Conservation (phyloP, 768 basidiomycete species). For the Macrocybe gigantea region DNA sequence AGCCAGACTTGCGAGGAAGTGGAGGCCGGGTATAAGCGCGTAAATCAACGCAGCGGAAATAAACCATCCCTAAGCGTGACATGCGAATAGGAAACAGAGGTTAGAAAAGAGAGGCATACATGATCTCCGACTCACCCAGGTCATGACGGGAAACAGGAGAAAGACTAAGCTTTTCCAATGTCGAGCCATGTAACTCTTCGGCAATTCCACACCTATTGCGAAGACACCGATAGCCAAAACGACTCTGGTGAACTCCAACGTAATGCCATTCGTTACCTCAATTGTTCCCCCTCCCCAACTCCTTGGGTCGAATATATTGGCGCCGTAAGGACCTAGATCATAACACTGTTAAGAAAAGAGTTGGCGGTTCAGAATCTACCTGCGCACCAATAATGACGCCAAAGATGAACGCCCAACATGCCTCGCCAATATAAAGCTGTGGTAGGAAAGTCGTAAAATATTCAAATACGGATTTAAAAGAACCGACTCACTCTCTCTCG, state of each 20-base stretch:
- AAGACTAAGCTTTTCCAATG: slow-evolving; percentile 91
- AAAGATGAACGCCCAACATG: slow-evolving; percentile 91
- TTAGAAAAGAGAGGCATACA: neutral
- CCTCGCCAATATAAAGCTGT: slow-evolving; percentile 91
- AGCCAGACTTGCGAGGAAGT: slow-evolving; percentile 84
- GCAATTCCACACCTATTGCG: slow-evolving; percentile 96
- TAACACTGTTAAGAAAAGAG: neutral
- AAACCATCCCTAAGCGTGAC: slow-evolving; percentile 75
- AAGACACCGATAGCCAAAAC: slow-evolving; percentile 97
- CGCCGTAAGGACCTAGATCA: slow-evolving; percentile 68
- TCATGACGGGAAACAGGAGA: slow-evolving; percentile 78
- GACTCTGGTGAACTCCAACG: slow-evolving; percentile 86
- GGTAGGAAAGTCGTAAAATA: neutral
- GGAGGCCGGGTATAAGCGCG: slow-evolving; percentile 83
- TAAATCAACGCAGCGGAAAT: slow-evolving; percentile 89
- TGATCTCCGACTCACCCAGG: slow-evolving; percentile 53
- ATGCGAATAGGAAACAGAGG: slow-evolving; percentile 4
- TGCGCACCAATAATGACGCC: slow-evolving; percentile 79
- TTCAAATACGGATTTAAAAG: slow-evolving; percentile 1
- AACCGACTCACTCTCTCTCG: slow-evolving; percentile 63
- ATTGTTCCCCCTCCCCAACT: slow-evolving; percentile 56
- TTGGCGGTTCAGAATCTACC: neutral
- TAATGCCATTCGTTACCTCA: slow-evolving; percentile 62
- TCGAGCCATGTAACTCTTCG: slow-evolving; percentile 89
- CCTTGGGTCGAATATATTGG: slow-evolving; percentile 76